These are phyloP conservation scores for Novymonas esmeraldas DNA, from an alignment of 208 protist genomes.

Conservation along the genomic window DNA sequence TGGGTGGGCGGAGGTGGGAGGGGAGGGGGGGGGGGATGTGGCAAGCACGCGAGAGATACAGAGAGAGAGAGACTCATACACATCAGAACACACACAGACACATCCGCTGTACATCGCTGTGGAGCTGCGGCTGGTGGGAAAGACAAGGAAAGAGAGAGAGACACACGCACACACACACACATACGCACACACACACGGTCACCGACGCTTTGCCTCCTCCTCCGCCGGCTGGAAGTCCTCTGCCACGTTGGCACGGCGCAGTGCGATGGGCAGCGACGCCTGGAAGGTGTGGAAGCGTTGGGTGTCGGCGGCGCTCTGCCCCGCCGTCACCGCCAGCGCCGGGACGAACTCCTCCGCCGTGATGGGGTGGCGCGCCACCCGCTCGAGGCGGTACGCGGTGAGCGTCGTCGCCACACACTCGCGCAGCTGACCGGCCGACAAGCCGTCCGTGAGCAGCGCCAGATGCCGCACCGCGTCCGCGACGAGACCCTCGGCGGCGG, in stretches of 20 bases:
- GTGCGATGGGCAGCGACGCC: constrained; percentile 55
- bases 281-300: constrained; percentile 72
- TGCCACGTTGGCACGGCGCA: constrained; percentile 67
- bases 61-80: too few relatives aligned
- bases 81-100: too few relatives aligned
- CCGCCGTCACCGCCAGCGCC: constrained; percentile 54
- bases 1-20: too few relatives aligned
- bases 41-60: too few relatives aligned
- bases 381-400: constrained; percentile 66
- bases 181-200: neutral
- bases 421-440: constrained; percentile 64
- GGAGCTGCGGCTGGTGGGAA: too few relatives aligned
- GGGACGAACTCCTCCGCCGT: constrained; percentile 76
- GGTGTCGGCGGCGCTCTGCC: constrained; percentile 55
- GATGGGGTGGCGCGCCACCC: constrained; percentile 68
- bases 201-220: constrained; percentile 60
- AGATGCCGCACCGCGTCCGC: constrained; percentile 63
- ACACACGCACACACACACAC: neutral
- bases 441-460: constrained; percentile 76
- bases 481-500: constrained; percentile 19
- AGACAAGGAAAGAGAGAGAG: too few relatives aligned
- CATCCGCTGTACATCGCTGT: too few relatives aligned
- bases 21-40: too few relatives aligned
- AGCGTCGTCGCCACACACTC: constrained; percentile 69
- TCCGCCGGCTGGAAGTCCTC: constrained; percentile 78